Evolutionary conservation across 805 yeast genomes (phyloP), one percentile per base, ranked within the genome.

Genomic region (Pichia cephalocereana): DNA sequence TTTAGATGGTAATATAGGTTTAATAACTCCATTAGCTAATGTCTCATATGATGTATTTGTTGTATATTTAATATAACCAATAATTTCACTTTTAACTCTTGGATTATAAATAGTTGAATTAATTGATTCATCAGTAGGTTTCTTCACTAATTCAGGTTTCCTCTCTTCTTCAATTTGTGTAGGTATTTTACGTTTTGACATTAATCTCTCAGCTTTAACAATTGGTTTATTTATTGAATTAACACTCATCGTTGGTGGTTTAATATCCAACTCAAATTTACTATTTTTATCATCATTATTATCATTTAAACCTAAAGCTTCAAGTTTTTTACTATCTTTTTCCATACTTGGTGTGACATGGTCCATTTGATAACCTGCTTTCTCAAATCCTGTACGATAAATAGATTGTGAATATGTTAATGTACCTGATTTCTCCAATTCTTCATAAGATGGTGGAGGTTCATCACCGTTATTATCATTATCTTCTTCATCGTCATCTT

Each of bases 341-440:
- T 46, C 46, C n/a, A n/a, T 23, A 23, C 26, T 45, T 40, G 44
- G 43, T 9, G 51, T 38, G 6, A 57, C 52, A 47, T 63, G 64
- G 44, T 62, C 62, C 51, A 63, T 43, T 36, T 63, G 59, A 38
- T 61, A 57, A 3, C 69, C 69, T 1, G 68, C 68, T 49, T 65
- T 65, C 50, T 65, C 69, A 49, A 64, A 64, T 9, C 67, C 67
- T 2, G 68, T 61, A 30, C 68, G 52, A 48, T 65, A 65, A 45
- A 65, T 65, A 6, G 69, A 64, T 46, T 56, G 52, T 8, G 67
- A 58, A 42, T 64, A 64, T 6, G 65, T 62, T 41, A 64, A 49
- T 15, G 56, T 53, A n/a, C 68, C 68, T 0, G 66, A 58, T 38
- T 62, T 58, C 46, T 64, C 69, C 9, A 64, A 43, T 44, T 64